Evolutionary conservation across 2,329 filamentous ascomycete species (phyloP).

Genomic region (Cordyceps tenuipes): DNA sequence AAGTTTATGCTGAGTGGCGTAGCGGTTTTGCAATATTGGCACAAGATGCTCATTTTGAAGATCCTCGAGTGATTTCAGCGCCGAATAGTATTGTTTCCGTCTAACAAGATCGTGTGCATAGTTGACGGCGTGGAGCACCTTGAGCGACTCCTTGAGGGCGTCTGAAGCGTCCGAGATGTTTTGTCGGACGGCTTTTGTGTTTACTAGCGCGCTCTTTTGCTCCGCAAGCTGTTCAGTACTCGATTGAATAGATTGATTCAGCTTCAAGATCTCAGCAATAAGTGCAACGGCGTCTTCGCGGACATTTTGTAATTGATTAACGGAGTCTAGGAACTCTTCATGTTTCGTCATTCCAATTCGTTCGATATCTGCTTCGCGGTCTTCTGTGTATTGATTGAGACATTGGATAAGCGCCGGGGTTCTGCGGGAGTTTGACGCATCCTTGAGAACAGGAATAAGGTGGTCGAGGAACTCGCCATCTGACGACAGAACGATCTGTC

Average conservation of each 20-base stretch:
- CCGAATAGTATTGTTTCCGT: conserved; percentile 93
- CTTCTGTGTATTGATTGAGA: conserved; percentile 63
- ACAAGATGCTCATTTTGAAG: conserved; percentile 89
- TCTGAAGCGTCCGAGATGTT: conserved; percentile 92
- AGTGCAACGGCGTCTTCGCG: conserved; percentile 83
- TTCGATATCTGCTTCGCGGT: conserved; percentile 87
- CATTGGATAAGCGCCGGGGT: conserved; percentile 68
- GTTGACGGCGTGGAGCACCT: conserved; percentile 87
- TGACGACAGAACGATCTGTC: conserved; percentile 83
- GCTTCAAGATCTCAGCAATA: conserved; percentile 80
- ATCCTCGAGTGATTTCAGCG: conserved; percentile 87
- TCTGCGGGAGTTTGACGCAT: conserved; percentile 70
- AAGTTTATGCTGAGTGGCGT: conserved; percentile 88
- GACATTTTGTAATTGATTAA: conserved; percentile 87
- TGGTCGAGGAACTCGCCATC: conserved; percentile 94
- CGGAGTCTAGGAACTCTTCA: conserved; percentile 89
- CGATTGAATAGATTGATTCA: conserved; percentile 90
- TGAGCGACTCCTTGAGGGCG: conserved; percentile 82
- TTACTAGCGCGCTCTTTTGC: conserved; percentile 89
- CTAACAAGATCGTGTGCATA: conserved; percentile 85
- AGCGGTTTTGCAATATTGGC: conserved; percentile 65
- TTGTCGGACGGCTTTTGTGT: conserved; percentile 83
- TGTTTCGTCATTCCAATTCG: conserved; percentile 91
- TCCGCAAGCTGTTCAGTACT: conserved; percentile 91
- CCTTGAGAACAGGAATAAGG: conserved; percentile 86